These are phyloP conservation scores for Cordyceps tenuipes DNA, from an alignment of 2,329 filamentous ascomycete genomes.

Conservation along the genomic window DNA sequence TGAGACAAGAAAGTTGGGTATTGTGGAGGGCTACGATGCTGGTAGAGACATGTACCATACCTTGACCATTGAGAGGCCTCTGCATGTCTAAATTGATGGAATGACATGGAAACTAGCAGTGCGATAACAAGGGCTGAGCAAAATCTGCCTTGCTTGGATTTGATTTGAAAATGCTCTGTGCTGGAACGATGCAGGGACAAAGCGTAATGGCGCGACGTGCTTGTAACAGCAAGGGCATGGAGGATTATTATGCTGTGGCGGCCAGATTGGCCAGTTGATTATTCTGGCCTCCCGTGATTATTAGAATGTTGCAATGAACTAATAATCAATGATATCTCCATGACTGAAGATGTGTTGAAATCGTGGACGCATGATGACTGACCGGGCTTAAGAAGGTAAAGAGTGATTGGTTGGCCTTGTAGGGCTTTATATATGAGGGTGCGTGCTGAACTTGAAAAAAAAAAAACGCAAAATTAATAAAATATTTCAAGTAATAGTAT, in stretches of 20 bases:
- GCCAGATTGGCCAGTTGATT: no score
- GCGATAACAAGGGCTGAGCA: neutral
- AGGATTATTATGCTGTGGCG: neutral
- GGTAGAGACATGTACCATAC: neutral
- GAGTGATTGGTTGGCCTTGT: neutral
- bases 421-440: neutral
- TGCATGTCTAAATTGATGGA: neutral
- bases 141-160: neutral
- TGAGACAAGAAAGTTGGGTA: neutral
- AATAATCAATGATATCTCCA: neutral
- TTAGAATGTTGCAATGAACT: neutral
- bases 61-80: neutral
- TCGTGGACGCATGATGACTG: neutral
- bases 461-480: no score
- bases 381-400: neutral
- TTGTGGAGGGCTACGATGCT: neutral
- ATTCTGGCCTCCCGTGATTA: no score
- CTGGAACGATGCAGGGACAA: neutral
- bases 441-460: neutral
- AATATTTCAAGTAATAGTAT: no score
- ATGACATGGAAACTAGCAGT: neutral
- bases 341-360: neutral
- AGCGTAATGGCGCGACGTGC: neutral
- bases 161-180: neutral
- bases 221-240: neutral